A percentile compares a stretch with the other conserved stretches of the same genome.
phyloP scores from a whole-genome alignment of 352 stramenopile species.

The Phytopythium litorale region DNA sequence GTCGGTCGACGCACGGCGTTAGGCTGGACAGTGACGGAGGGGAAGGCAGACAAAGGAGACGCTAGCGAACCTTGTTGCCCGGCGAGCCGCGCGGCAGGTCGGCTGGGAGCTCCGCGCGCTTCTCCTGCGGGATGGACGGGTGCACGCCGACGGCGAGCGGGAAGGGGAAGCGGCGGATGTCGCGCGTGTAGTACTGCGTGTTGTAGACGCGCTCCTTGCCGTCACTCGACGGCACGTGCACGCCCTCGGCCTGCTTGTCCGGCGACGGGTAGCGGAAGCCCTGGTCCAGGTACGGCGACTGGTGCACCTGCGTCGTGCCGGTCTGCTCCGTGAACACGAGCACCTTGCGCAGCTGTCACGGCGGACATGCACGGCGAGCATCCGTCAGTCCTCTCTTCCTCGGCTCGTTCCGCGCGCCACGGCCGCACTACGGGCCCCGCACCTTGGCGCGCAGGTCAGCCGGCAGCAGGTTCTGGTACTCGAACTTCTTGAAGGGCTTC shows the following conservation, averaged over 20 bases:
- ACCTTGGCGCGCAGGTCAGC: slow-evolving; percentile 67
- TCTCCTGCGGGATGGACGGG: slow-evolving; percentile 55
- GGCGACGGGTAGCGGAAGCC: slow-evolving; percentile 80
- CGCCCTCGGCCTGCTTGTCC: slow-evolving; percentile 54
- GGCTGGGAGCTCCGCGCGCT: slow-evolving; percentile 58
- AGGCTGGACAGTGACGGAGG: neutral
- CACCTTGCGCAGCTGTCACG: slow-evolving; percentile 61
- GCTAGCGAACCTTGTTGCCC: slow-evolving; percentile 58
- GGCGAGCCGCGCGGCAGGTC: slow-evolving; percentile 66
- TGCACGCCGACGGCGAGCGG: slow-evolving; percentile 69
- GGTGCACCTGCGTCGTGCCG: slow-evolving; percentile 63
- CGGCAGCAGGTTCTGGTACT: slow-evolving; percentile 70
- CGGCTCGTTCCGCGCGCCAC: neutral
- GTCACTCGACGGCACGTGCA: slow-evolving; percentile 67
- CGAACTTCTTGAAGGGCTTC: slow-evolving; percentile 82
- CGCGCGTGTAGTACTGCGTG: slow-evolving; percentile 88
- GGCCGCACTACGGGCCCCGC: slow-evolving; percentile 1
- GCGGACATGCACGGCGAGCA: neutral
- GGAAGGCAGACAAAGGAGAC: neutral
- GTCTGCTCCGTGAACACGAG: slow-evolving; percentile 81
- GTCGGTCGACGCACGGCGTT: neutral
- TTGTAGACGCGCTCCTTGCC: slow-evolving; percentile 83
- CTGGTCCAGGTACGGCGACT: slow-evolving; percentile 58
- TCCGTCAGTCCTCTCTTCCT: neutral
- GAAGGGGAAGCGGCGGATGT: slow-evolving; percentile 68